Evolutionary conservation across 495 filamentous ascomycete species (phyloP).

Genomic region (Entonaema liquescens): DNA sequence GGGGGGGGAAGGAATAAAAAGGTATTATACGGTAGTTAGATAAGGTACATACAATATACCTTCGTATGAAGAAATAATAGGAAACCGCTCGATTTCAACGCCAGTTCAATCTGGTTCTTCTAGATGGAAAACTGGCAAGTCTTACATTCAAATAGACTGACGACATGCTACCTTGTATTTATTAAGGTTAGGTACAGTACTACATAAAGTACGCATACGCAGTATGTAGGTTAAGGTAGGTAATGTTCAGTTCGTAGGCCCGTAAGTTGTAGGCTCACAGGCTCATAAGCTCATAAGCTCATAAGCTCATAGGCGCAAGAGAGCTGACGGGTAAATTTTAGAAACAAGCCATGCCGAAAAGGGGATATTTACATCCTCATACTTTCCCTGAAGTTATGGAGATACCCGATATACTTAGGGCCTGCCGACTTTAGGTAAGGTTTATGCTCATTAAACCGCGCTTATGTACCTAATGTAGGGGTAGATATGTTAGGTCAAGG

Average conservation of each 20-base stretch:
- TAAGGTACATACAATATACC: background rate
- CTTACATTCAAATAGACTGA: constrained; percentile 25
- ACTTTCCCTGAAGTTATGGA: constrained; percentile 6
- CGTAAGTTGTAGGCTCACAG: background rate
- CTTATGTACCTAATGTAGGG: background rate
- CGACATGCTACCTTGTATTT: constrained; percentile 34
- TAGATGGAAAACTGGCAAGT: constrained; percentile 26
- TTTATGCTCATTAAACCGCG: background rate
- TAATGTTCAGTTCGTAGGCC: background rate
- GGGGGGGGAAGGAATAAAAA: background rate
- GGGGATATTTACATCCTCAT: constrained; percentile 12
- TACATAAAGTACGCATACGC: constrained; percentile 22
- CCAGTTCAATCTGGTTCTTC: constrained; percentile 12
- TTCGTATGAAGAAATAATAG: constrained; percentile 1
- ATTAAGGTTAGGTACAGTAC: constrained; percentile 31
- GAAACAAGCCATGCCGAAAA: constrained; percentile 25
- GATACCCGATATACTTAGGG: constrained; percentile 14
- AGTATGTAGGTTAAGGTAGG: background rate
- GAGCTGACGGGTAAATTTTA: constrained; percentile 30
- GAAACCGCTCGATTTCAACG: constrained; percentile 23
- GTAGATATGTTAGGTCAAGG: background rate
- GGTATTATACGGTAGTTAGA: constrained; percentile 22
- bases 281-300: too few species aligned
- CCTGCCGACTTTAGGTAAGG: background rate
- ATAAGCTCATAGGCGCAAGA: constrained; percentile 7